Evolutionary conservation across 164 flowering plant species (phyloP).

Genomic region (Umbilicus rupestris): DNA sequence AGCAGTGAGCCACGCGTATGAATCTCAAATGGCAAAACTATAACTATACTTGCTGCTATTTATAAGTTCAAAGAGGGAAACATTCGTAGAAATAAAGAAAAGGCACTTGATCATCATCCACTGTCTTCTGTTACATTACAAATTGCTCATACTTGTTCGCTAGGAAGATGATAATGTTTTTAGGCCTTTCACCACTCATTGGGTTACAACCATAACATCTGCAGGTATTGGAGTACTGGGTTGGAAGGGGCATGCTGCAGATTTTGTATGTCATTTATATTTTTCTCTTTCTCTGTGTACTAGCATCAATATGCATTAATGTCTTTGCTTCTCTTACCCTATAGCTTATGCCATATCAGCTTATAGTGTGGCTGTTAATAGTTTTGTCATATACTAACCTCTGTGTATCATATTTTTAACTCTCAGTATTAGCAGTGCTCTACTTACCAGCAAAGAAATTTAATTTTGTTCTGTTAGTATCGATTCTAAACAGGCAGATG

Average conservation of each 20-base stretch:
- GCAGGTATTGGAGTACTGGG: conserved; percentile 92
- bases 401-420: neutral
- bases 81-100: too few relatives aligned
- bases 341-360: too few relatives aligned
- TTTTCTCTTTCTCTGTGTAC: neutral
- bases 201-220: conserved; percentile 11
- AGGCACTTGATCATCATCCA: too few relatives aligned
- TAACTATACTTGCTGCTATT: too few relatives aligned
- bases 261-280: conserved; percentile 62
- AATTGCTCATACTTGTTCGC: too few relatives aligned
- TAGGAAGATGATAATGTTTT: neutral
- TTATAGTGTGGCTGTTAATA: too few relatives aligned
- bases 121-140: too few relatives aligned
- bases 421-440: neutral
- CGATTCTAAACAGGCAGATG: neutral
- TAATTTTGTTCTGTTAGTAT: neutral
- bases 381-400: neutral
- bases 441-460: neutral
- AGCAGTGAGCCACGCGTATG: too few relatives aligned
- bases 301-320: neutral
- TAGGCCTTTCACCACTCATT: neutral
- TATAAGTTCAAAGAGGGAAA: too few relatives aligned
- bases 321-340: neutral
- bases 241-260: conserved; percentile 95
- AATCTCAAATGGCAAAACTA: too few relatives aligned